phyloP scores from a whole-genome alignment of 495 filamentous ascomycete species.

The Chaetomidium leptoderma region DNA sequence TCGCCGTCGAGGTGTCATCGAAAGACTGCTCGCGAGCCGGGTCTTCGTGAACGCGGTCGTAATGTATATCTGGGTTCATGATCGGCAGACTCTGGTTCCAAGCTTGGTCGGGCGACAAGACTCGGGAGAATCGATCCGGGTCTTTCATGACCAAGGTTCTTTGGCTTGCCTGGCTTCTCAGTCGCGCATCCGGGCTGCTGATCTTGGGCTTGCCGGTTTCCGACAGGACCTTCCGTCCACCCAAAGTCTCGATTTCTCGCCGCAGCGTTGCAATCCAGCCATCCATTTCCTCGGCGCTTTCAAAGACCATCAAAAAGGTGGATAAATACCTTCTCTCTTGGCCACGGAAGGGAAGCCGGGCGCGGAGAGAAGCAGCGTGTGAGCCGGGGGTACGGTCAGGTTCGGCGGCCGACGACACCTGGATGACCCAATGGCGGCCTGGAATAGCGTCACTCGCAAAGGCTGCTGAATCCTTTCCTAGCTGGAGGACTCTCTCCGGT shows the following conservation, averaged over 20 bases:
- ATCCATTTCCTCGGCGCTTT: constrained; percentile 80
- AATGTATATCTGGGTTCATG: too few species aligned
- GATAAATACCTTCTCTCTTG: constrained; percentile 58
- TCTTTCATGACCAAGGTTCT: constrained; percentile 51
- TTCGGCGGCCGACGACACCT: constrained; percentile 71
- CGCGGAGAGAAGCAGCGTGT: constrained; percentile 61
- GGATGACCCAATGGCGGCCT: constrained; percentile 87
- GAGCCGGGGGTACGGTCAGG: constrained; percentile 56
- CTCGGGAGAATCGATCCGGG: constrained; percentile 41
- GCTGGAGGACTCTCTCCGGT: constrained; percentile 80
- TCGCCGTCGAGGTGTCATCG: constrained; percentile 47
- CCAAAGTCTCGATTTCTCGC: constrained; percentile 63
- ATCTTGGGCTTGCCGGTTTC: constrained; percentile 50
- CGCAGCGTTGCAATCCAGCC: constrained; percentile 68
- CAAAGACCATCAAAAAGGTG: constrained; percentile 74
- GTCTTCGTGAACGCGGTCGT: constrained; percentile 27
- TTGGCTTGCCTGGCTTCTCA: constrained; percentile 49
- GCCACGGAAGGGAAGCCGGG: constrained; percentile 65
- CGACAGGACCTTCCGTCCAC: constrained; percentile 61
- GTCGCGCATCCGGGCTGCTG: constrained; percentile 30
- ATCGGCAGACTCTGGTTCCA: constrained; percentile 27
- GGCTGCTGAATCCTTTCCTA: constrained; percentile 81
- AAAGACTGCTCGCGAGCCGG: constrained; percentile 27
- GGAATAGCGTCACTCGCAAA: constrained; percentile 93
- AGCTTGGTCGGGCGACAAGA: constrained; percentile 33